Evolutionary conservation across 208 protist species (phyloP).

Genomic region (Trypanosoma cruzi): DNA sequence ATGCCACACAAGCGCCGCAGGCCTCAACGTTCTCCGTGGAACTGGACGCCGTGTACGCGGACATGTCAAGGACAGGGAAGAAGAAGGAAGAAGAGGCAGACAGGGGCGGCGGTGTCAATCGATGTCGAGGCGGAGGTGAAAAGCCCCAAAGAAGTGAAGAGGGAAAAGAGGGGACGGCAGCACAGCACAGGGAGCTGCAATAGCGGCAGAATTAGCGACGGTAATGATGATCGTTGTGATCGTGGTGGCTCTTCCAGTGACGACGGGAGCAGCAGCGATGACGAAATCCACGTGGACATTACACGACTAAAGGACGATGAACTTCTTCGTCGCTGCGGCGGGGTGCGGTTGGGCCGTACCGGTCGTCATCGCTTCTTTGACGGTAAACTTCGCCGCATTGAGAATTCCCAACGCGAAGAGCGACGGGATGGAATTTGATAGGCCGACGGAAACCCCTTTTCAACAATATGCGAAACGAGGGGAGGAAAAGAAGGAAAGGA

Average conservation of each 20-base stretch:
- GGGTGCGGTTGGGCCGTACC: constrained; percentile 80
- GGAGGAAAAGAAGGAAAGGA: background rate
- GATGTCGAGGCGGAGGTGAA: background rate
- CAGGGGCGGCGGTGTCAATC: background rate
- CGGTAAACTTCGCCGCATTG: constrained; percentile 81
- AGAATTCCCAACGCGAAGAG: constrained; percentile 30
- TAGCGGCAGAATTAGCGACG: constrained; percentile 21
- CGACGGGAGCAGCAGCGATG: background rate
- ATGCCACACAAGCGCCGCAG: constrained; percentile 43
- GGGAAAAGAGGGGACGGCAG: constrained; percentile 5
- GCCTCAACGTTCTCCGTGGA: constrained; percentile 60
- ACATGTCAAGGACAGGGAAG: background rate
- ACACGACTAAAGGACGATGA: constrained; percentile 69
- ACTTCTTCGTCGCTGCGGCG: constrained; percentile 72
- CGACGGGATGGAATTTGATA: constrained; percentile 13
- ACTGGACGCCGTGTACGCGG: constrained; percentile 65
- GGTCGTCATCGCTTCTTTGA: constrained; percentile 89
- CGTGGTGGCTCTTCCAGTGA: background rate
- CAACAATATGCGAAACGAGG: background rate
- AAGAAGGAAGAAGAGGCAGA: constrained; percentile 1
- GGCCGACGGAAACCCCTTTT: background rate
- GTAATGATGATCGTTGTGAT: constrained; percentile 11
- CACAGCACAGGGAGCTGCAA: constrained; percentile 20
- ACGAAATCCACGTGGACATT: constrained; percentile 27
- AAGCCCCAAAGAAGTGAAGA: constrained; percentile 1